Evolutionary conservation across 352 stramenopile species (phyloP).

Genomic region (Blastocystis sp.): DNA sequence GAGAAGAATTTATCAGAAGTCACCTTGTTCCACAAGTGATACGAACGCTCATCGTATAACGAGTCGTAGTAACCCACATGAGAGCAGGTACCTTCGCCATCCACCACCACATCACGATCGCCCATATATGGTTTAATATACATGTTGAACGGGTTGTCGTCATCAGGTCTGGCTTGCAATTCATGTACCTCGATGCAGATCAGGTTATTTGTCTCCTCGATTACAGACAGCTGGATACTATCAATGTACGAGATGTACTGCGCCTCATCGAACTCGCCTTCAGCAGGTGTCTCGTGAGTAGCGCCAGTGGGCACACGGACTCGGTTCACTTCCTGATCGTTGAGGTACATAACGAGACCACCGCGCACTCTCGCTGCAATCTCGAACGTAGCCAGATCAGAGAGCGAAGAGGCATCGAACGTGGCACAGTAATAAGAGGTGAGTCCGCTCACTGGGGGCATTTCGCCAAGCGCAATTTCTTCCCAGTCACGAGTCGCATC

Average conservation of each 20-base stretch:
- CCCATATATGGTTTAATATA: background rate
- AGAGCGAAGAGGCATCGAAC: background rate
- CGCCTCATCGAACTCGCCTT: background rate
- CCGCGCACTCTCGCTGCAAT: background rate
- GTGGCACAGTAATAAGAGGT: conserved; percentile 9
- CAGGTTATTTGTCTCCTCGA: background rate
- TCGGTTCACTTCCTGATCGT: conserved; percentile 33
- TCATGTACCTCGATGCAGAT: conserved; percentile 48
- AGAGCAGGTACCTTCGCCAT: background rate
- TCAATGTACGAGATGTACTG: background rate
- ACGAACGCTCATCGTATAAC: background rate
- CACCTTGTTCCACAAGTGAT: background rate
- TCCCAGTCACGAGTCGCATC: background rate
- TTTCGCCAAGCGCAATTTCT: background rate
- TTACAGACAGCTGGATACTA: background rate
- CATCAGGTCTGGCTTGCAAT: background rate
- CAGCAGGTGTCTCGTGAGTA: background rate
- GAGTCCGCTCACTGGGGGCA: background rate
- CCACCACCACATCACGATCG: background rate
- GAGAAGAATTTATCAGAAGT: conserved; percentile 14
- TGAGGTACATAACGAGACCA: conserved; percentile 47
- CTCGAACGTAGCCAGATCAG: background rate
- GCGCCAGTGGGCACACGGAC: background rate
- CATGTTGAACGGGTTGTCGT: conserved; percentile 30
- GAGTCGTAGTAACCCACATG: background rate